Base-by-base conservation (phyloP, 2,329 filamentous ascomycete species). In the Alternaria ventricosa region DNA sequence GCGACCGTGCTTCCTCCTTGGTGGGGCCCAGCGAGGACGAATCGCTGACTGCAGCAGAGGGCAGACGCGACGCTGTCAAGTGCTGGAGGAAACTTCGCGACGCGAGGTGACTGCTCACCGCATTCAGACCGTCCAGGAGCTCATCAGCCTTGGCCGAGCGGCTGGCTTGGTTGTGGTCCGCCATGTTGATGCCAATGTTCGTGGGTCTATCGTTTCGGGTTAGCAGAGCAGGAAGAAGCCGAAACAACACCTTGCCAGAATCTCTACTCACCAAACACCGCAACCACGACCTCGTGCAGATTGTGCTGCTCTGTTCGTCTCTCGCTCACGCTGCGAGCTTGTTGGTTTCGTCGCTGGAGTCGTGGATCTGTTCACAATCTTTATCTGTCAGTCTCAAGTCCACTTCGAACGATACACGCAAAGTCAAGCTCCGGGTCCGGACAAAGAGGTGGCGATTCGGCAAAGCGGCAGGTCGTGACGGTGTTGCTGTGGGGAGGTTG, bases 1-100 rank as follows among this genome's bases (percentile, higher is more conserved):
- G 69, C 63, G 69, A 70, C 68, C 74, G 75, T 72, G 75, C 76
- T 69, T 73, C 70, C 67, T 70, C 66, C 67, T 68, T 71, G 69
- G 76, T 76, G 75, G 76, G 71, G 72, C 70, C 69, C 69, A 78
- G 53, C 70, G 76, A 78, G 67, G 76, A 79, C 60, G 73, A 71
- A 66, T 80, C 79, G 65, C 75, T 78, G 36, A 78, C 77, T 63
- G 79, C 79, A 63, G 78, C 76, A 49, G 75, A 78, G 55, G 79
- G 78, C 67, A 81, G 66, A 45, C 76, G 74, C 28, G 74, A 78
- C 22, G 78, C 76, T 46, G 78, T 78, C 63, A 80, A 66, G 60
- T 70, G 75, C 25, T 71, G 69, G 44, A 81, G 72, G 60, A 81
- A 81, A 18, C 64, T 65, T 41, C 77, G 78, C 18, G 72, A 75